A percentile compares a stretch with the other conserved stretches of the same genome.
Conservation (phyloP, 768 basidiomycete species). For the Symmetrospora coprosmae region DNA sequence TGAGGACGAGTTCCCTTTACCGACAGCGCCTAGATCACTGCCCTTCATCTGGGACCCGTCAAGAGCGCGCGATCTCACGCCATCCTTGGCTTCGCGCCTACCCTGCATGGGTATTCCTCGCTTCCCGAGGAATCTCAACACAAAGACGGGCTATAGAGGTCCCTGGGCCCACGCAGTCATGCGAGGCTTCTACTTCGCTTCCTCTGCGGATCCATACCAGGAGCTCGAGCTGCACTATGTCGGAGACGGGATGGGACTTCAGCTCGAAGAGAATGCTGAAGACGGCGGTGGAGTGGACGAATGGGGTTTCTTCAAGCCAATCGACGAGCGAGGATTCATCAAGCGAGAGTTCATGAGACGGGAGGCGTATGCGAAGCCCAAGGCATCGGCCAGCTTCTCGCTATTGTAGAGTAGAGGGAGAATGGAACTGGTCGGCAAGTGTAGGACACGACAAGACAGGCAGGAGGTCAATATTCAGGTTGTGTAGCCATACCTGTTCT, state of each 20-base stretch:
- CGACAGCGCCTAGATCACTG: too few relatives aligned
- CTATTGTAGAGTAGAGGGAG: background rate
- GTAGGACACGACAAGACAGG: too few relatives aligned
- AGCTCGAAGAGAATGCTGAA: constrained; percentile 8
- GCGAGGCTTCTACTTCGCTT: constrained; percentile 15
- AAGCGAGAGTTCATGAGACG: constrained; percentile 3
- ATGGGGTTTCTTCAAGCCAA: background rate
- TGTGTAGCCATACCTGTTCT: too few relatives aligned
- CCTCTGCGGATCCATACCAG: constrained; percentile 9
- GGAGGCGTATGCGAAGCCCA: background rate
- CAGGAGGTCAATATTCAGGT: too few relatives aligned
- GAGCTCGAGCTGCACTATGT: constrained; percentile 16
- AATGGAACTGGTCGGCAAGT: too few relatives aligned
- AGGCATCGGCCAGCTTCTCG: constrained; percentile 1
- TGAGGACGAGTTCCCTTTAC: too few relatives aligned
- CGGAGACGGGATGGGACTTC: constrained; percentile 5
- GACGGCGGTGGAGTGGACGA: background rate
- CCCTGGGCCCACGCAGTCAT: constrained; percentile 15
- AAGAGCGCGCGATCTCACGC: too few relatives aligned
- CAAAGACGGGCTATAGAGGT: constrained; percentile 9
- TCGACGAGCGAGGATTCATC: background rate
- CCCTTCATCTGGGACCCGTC: too few relatives aligned
- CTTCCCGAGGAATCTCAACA: constrained; percentile 10
- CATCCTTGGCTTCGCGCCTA: too few relatives aligned
- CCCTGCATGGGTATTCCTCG: too few relatives aligned